Base-by-base conservation (phyloP, 2,329 filamentous ascomycete species). In the Fusarium miscanthi region DNA sequence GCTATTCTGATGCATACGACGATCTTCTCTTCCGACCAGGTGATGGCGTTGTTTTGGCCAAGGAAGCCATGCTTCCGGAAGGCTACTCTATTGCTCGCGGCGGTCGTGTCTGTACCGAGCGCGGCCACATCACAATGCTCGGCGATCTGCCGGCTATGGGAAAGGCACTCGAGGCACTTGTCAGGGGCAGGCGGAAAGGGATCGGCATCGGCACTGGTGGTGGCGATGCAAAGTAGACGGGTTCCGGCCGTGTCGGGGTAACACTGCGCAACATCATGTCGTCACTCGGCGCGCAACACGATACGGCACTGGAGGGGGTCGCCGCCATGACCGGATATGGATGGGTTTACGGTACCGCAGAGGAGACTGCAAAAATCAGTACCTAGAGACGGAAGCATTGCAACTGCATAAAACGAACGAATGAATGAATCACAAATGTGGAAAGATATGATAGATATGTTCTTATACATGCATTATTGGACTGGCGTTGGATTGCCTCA, bases 1-100 rank as follows among this genome's bases (percentile, higher is more conserved):
- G 90, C 54, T 89, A 90, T 68, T 85, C 89, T 0, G 94, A 97
- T 80, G 91, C 90, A 2, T 98, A 97, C 79, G 94, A 97, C 73
- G 92, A 97, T 75, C 86, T 98, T 5, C 89, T 94, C 0, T 98
- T 98, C 82, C 92, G 93, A 2, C 92, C 91, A 27, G 94, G 95
- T 5, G 95, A 98, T 79, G 95, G 95, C 1, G 95, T 98, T 1
- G 94, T 95, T 60, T 87, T 98, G 11, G 93, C 95, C 1, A 90
- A 90, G 56, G 93, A 95, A 69, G 93, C 94, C 1, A 95, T 97
- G 93, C 82, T 97, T 46, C 95, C 95, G 0, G 83, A 88, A 5
- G 94, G 94, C 0, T 98, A 97, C 79, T 86, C 88, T 53, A 85
- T 93, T 40, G 93, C 91, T 3, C 89, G 87, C 49, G 92, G 91